Evolutionary conservation across 1,284 basidiomycete genomes (phyloP).

Genomic region (Schizopora paradoxa): DNA sequence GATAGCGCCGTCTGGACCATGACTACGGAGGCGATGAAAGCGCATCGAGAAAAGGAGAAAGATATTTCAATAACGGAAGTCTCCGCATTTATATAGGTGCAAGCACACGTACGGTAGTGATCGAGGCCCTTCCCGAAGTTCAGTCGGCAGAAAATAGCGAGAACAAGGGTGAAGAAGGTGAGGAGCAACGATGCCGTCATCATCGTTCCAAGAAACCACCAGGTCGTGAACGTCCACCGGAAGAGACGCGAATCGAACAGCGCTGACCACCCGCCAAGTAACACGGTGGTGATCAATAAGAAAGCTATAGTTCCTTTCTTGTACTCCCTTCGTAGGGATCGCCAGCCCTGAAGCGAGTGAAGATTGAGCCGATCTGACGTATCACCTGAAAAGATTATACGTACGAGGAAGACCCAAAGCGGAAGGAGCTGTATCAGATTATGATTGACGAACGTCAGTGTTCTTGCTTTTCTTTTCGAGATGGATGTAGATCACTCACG

Average conservation of each 20-base stretch:
- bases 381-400: neutral
- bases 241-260: constrained; percentile 20
- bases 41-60: neutral
- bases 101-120: constrained; percentile 16
- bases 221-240: constrained; percentile 21
- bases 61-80: neutral
- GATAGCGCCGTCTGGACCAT: constrained; percentile 10
- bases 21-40: neutral
- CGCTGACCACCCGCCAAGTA: constrained; percentile 13
- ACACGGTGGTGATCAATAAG: constrained; percentile 11
- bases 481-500: constrained; percentile 8
- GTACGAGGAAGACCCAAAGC: constrained; percentile 14
- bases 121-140: constrained; percentile 23
- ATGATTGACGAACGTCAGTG: neutral
- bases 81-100: neutral
- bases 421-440: constrained; percentile 6
- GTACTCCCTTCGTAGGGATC: constrained; percentile 19
- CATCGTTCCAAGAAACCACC: constrained; percentile 23
- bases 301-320: constrained; percentile 19
- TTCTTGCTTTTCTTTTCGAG: too few relatives aligned
- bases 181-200: constrained; percentile 15
- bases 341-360: constrained; percentile 17
- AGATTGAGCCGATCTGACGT: neutral
- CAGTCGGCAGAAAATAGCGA: constrained; percentile 20
- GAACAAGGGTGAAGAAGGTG: constrained; percentile 15